These are phyloP conservation scores for Trichosporon sp. DNA, from an alignment of 1,284 basidiomycete genomes.

Conservation along the genomic window DNA sequence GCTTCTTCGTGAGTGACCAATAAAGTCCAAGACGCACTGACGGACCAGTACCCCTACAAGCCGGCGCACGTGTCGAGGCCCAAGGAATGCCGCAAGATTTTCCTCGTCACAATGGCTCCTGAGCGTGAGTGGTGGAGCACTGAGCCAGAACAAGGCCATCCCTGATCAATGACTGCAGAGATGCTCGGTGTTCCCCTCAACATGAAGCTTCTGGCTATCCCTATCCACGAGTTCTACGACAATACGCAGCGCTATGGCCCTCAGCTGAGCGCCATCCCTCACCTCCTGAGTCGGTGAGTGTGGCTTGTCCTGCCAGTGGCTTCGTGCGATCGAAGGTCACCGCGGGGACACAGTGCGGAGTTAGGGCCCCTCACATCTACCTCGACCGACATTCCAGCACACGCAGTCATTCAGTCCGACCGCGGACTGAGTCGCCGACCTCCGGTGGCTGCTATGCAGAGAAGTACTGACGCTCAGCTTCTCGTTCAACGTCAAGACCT, in stretches of 20 bases:
- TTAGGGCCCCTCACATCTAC: not conserved
- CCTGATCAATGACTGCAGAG: slow-evolving; percentile 54
- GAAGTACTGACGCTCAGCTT: not conserved
- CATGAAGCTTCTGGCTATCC: slow-evolving; percentile 95
- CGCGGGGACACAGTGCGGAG: not conserved
- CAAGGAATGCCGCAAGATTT: slow-evolving; percentile 96
- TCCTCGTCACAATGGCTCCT: slow-evolving; percentile 90
- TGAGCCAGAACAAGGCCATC: not conserved
- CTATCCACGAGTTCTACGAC: slow-evolving; percentile 94
- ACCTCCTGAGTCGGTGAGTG: slow-evolving; percentile 76
- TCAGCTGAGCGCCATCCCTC: slow-evolving; percentile 88
- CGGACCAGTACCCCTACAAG: slow-evolving; percentile 81
- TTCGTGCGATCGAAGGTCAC: no score
- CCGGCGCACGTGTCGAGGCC: slow-evolving; percentile 95
- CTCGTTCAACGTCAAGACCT: not conserved
- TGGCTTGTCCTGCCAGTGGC: not conserved
- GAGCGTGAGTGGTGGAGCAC: slow-evolving; percentile 56
- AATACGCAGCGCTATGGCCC: slow-evolving; percentile 93
- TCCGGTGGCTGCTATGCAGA: not conserved
- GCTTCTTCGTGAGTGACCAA: slow-evolving; percentile 74
- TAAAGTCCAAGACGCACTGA: not conserved
- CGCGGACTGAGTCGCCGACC: not conserved
- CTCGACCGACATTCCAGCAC: not conserved
- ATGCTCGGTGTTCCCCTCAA: slow-evolving; percentile 94
- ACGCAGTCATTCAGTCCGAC: not conserved